These are phyloP conservation scores for Proliferodiscus dingleyae DNA, from an alignment of 2,329 filamentous ascomycete species.

Conservation along the genomic window DNA sequence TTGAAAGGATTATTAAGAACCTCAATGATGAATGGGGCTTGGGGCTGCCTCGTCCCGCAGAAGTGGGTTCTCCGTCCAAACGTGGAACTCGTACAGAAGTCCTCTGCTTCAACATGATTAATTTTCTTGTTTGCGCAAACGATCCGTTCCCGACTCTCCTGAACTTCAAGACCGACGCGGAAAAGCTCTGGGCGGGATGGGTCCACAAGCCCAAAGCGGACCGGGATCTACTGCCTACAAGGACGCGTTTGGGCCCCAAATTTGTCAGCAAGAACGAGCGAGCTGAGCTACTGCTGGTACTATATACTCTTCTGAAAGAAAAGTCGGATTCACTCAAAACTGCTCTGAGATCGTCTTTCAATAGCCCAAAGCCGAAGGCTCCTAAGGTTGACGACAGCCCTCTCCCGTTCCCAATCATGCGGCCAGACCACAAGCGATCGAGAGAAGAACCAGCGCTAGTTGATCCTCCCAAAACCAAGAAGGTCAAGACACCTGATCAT, in stretches of 20 bases:
- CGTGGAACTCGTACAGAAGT: neutral
- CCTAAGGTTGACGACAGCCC: slow-evolving; percentile 3
- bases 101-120: slow-evolving; percentile 8
- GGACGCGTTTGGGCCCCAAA: neutral
- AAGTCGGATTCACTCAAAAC: neutral
- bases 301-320: neutral
- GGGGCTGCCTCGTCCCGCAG: neutral
- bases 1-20: slow-evolving; percentile 4
- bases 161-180: slow-evolving; percentile 4
- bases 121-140: slow-evolving; percentile 6
- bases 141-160: neutral
- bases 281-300: neutral
- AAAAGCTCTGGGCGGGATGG: slow-evolving; percentile 5
- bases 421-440: neutral
- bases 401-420: neutral
- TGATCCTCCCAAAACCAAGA: neutral
- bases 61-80: slow-evolving; percentile 4
- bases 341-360: neutral
- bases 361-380: neutral
- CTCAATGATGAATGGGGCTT: slow-evolving; percentile 9
- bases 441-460: neutral
- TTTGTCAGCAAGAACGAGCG: slow-evolving; percentile 3
- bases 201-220: slow-evolving; percentile 12
- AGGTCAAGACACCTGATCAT: neutral
- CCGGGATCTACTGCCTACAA: slow-evolving; percentile 7